These are phyloP conservation scores for Diplodia mutila DNA, from an alignment of 2,329 filamentous ascomycete species.

Conservation along the genomic window DNA sequence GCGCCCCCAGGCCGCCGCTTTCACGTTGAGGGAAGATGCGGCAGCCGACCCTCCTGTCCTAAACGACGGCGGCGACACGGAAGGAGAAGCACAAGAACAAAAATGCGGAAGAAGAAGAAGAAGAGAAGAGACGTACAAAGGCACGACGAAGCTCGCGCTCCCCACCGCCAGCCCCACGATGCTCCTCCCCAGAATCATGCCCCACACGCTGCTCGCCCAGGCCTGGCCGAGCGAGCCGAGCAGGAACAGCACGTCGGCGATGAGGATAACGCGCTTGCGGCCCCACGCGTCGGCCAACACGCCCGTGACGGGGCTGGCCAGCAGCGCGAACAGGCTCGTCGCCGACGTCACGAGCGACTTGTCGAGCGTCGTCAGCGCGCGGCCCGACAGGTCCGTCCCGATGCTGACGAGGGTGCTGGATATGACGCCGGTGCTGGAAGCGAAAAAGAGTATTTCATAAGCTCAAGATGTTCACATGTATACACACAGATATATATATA, in stretches of 20 bases:
- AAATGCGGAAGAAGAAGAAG: too few species aligned
- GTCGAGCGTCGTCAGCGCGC: slow-evolving; percentile 56
- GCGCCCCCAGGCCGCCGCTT: too few species aligned
- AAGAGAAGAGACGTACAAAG: slow-evolving; percentile 31
- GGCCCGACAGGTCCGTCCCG: slow-evolving; percentile 56
- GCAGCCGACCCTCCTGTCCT: not conserved
- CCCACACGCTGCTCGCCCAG: slow-evolving; percentile 33
- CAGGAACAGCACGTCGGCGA: slow-evolving; percentile 57
- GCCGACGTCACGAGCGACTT: slow-evolving; percentile 63
- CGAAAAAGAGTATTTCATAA: not conserved
- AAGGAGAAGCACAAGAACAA: too few species aligned
- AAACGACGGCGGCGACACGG: not conserved
- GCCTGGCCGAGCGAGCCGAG: slow-evolving; percentile 38
- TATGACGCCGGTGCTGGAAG: slow-evolving; percentile 60
- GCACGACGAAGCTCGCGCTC: slow-evolving; percentile 38
- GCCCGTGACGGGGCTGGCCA: slow-evolving; percentile 60
- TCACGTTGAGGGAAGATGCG: not conserved
- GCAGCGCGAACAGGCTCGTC: slow-evolving; percentile 61
- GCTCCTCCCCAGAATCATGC: slow-evolving; percentile 38
- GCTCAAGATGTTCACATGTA: not conserved
- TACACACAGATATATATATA: not conserved
- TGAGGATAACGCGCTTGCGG: slow-evolving; percentile 78
- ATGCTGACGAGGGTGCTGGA: slow-evolving; percentile 63
- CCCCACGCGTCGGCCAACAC: slow-evolving; percentile 72
- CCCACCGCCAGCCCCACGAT: slow-evolving; percentile 39